Evolutionary conservation across 345 rosid genomes (phyloP).

Genomic region (Aquilaria malaccensis): DNA sequence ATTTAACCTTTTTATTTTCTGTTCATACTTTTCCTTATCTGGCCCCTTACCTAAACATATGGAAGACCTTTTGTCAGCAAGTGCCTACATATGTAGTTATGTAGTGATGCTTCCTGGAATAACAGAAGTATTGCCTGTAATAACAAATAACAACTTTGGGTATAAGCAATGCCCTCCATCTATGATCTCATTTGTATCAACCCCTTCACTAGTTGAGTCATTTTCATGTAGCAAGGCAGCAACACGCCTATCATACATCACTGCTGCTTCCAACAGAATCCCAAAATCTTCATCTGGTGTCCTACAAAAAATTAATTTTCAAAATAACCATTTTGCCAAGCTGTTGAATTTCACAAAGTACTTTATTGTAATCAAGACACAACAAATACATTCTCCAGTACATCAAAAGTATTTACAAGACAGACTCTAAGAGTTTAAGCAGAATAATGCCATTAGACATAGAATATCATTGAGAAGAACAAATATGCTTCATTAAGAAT

Average conservation of each 20-base stretch:
- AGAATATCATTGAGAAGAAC: too few relatives aligned
- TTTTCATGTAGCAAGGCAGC: slow-evolving; percentile 70
- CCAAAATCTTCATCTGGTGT: slow-evolving; percentile 97
- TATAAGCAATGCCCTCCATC: slow-evolving; percentile 41
- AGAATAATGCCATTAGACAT: too few relatives aligned
- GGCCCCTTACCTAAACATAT: slow-evolving; percentile 81
- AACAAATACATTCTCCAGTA: too few relatives aligned
- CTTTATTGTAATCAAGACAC: too few relatives aligned
- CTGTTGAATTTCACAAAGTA: too few relatives aligned
- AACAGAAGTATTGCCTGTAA: slow-evolving; percentile 53
- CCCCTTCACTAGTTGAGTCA: slow-evolving; percentile 34
- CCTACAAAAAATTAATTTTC: slow-evolving; percentile 38
- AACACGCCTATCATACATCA: slow-evolving; percentile 93
- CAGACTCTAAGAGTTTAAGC: too few relatives aligned
- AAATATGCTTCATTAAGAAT: too few relatives aligned
- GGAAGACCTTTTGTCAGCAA: slow-evolving; percentile 4
- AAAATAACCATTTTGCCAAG: not conserved
- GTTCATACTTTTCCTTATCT: slow-evolving; percentile 79
- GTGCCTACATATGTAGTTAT: not conserved
- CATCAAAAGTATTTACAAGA: too few relatives aligned
- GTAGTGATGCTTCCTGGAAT: not conserved
- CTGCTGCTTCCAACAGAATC: slow-evolving; percentile 91
- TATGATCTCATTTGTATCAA: slow-evolving; percentile 41
- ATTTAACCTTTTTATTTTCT: slow-evolving; percentile 64
- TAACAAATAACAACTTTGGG: slow-evolving; percentile 79